These are phyloP conservation scores for Lactarius sanguifluus DNA, from an alignment of 768 basidiomycete species.

Conservation along the genomic window DNA sequence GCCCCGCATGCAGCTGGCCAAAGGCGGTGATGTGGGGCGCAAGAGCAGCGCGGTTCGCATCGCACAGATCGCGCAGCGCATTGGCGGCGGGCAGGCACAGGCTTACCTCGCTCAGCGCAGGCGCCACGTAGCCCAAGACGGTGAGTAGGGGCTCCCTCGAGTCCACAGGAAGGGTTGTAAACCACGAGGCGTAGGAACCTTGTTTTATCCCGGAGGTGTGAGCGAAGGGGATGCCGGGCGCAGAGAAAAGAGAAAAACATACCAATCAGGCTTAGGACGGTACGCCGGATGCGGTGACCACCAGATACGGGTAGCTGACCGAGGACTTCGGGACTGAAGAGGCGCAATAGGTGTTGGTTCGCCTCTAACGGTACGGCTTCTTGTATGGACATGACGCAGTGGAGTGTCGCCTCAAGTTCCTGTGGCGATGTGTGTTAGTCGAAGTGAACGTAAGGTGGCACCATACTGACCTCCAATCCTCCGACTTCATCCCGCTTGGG, in stretches of 20 bases:
- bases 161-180: conserved; percentile 50
- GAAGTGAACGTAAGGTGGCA: conserved; percentile 8
- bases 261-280: conserved; percentile 77
- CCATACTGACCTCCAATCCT: conserved; percentile 72
- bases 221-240: not conserved
- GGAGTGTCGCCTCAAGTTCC: conserved; percentile 85
- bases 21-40: conserved; percentile 85
- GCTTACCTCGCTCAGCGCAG: conserved; percentile 63
- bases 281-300: conserved; percentile 65
- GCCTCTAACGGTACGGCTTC: conserved; percentile 74
- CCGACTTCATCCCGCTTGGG: conserved; percentile 42
- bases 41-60: conserved; percentile 81
- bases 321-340: conserved; percentile 76
- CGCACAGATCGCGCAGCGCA: conserved; percentile 82
- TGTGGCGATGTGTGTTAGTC: conserved; percentile 34
- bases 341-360: conserved; percentile 51
- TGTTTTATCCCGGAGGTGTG: conserved; percentile 1
- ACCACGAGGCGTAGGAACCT: conserved; percentile 83
- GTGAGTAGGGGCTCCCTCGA: conserved; percentile 52
- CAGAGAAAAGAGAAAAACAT: conserved; percentile 25
- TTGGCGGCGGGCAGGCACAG: conserved; percentile 75
- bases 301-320: conserved; percentile 65
- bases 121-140: conserved; percentile 65
- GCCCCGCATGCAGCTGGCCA: conserved; percentile 74
- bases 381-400: conserved; percentile 83